These are phyloP conservation scores for Porcisia deanei DNA, from an alignment of 208 protist species.

Conservation along the genomic window DNA sequence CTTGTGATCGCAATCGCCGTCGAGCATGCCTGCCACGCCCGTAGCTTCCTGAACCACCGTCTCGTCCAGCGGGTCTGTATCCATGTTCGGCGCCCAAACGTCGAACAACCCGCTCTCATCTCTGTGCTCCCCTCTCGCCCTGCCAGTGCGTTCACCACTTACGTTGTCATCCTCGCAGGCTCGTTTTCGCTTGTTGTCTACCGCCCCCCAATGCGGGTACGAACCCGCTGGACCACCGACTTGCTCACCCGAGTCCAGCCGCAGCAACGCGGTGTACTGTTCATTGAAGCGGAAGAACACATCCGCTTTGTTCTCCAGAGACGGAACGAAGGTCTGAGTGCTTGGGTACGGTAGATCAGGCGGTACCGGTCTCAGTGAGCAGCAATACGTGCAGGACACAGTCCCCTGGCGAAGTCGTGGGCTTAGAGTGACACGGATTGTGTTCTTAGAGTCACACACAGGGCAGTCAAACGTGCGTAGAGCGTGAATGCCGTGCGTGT, in stretches of 20 bases:
- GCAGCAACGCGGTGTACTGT: constrained; percentile 47
- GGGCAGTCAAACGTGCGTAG: constrained; percentile 83
- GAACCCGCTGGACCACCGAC: background rate
- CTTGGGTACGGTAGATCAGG: constrained; percentile 79
- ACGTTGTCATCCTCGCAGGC: background rate
- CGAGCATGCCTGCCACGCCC: background rate
- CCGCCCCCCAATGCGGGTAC: background rate
- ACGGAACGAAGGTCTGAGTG: constrained; percentile 51
- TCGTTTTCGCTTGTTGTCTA: background rate
- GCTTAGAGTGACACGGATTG: constrained; percentile 62
- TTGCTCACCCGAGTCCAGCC: constrained; percentile 6
- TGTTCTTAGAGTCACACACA: constrained; percentile 72
- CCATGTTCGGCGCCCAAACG: background rate
- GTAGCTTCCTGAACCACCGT: background rate
- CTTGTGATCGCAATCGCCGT: constrained; percentile 3
- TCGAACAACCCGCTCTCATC: background rate
- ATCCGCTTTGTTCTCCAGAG: constrained; percentile 84
- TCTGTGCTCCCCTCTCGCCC: background rate
- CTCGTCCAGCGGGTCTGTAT: background rate
- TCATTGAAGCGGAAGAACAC: constrained; percentile 85
- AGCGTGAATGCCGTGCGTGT: constrained; percentile 52
- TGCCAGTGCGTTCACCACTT: background rate
- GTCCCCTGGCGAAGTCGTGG: constrained; percentile 45
- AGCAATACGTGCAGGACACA: constrained; percentile 77
- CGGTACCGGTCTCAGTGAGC: constrained; percentile 47